Evolutionary conservation across 805 yeast species (phyloP).

Genomic region (Lipomyces starkeyi): DNA sequence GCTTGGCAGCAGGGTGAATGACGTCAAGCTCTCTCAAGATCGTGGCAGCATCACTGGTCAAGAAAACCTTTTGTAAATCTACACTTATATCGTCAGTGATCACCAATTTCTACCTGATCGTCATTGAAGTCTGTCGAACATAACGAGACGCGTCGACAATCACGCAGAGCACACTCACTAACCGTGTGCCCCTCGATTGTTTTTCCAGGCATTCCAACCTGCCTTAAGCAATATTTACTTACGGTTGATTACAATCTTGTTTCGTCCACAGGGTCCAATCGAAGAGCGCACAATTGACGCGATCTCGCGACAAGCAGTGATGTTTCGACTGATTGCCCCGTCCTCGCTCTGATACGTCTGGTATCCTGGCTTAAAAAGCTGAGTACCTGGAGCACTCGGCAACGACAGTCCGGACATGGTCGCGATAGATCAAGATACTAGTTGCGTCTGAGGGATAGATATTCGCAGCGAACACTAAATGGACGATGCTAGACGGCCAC

Average conservation of each 20-base stretch:
- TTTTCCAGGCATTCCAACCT: no score
- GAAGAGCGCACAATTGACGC: constrained; percentile 90
- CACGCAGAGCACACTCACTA: neutral
- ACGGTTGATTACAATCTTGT: constrained; percentile 88
- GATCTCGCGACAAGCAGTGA: constrained; percentile 92
- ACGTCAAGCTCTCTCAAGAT: constrained; percentile 91
- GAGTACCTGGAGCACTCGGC: constrained; percentile 92
- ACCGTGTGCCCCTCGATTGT: neutral
- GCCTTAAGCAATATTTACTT: neutral
- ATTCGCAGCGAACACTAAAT: neutral
- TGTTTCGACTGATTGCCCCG: constrained; percentile 92
- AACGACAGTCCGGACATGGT: constrained; percentile 78
- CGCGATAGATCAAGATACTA: neutral
- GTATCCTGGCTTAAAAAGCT: constrained; percentile 94
- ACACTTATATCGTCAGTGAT: neutral
- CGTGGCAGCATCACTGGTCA: constrained; percentile 98
- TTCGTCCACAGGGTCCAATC: constrained; percentile 97
- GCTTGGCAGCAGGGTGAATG: constrained; percentile 96
- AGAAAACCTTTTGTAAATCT: constrained; percentile 77
- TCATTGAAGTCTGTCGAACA: neutral
- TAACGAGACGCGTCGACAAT: neutral
- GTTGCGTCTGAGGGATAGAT: neutral
- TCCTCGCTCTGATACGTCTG: constrained; percentile 85
- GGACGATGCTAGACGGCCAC: neutral
- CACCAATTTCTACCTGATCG: neutral